These are phyloP conservation scores for Russula sp. DNA, from an alignment of 768 basidiomycete genomes.

Conservation along the genomic window DNA sequence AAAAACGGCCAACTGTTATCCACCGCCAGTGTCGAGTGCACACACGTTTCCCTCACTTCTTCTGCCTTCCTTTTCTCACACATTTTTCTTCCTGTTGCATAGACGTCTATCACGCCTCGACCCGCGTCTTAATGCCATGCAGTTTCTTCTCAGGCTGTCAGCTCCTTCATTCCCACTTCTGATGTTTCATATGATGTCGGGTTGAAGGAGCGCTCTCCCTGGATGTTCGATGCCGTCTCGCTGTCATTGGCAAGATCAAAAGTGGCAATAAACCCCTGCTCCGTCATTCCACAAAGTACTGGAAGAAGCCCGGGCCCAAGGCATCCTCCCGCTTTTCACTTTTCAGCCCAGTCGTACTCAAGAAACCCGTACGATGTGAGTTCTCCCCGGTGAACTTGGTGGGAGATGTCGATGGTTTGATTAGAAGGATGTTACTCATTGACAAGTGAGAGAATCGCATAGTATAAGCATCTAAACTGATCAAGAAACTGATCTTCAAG, in stretches of 20 bases:
- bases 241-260: slow-evolving; percentile 88
- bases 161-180: slow-evolving; percentile 93
- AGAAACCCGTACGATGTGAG: slow-evolving; percentile 86
- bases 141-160: slow-evolving; percentile 97
- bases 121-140: slow-evolving; percentile 33
- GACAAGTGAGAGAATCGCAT: too few relatives aligned
- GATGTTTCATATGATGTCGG: slow-evolving; percentile 89
- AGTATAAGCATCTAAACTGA: too few relatives aligned
- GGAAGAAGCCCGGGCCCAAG: slow-evolving; percentile 94
- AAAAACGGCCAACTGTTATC: slow-evolving; percentile 62
- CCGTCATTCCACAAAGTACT: slow-evolving; percentile 86
- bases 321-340: slow-evolving; percentile 90
- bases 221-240: slow-evolving; percentile 95
- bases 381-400: slow-evolving; percentile 2
- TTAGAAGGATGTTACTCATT: too few relatives aligned
- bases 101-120: slow-evolving; percentile 83
- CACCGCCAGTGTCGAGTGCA: slow-evolving; percentile 71
- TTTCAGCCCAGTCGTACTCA: slow-evolving; percentile 91
- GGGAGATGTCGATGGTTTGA: too few relatives aligned
- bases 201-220: slow-evolving; percentile 88
- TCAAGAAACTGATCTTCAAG: too few relatives aligned
- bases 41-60: slow-evolving; percentile 33
- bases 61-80: slow-evolving; percentile 17
- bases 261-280: slow-evolving; percentile 84
- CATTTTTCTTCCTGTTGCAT: slow-evolving; percentile 17